These are phyloP conservation scores for Porphyrellus cyaneotinctus DNA, from an alignment of 768 basidiomycete species.

Conservation along the genomic window DNA sequence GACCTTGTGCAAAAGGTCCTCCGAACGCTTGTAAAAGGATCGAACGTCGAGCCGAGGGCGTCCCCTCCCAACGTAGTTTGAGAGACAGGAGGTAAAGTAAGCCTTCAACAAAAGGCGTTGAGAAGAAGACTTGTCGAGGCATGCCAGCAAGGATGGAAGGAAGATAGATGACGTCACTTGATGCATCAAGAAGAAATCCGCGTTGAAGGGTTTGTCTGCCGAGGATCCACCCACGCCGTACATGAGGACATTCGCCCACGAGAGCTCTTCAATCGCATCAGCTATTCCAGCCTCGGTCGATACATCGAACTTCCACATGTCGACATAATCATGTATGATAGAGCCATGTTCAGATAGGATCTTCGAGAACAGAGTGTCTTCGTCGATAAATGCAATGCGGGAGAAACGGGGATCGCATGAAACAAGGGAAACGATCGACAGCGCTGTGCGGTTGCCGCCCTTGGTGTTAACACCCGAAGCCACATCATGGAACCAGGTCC, in stretches of 20 bases:
- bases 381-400: constrained; percentile 19
- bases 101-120: constrained; percentile 26
- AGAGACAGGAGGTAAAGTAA: constrained; percentile 27
- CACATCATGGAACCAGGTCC: constrained; percentile 23
- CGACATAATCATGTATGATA: constrained; percentile 39
- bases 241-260: constrained; percentile 52
- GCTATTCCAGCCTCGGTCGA: constrained; percentile 36
- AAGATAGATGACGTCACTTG: constrained; percentile 65
- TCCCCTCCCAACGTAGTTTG: constrained; percentile 33
- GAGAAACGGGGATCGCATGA: constrained; percentile 43
- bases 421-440: constrained; percentile 52
- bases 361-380: constrained; percentile 30
- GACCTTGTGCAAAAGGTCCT: constrained; percentile 33
- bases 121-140: constrained; percentile 28
- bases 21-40: constrained; percentile 29
- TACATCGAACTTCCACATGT: constrained; percentile 44
- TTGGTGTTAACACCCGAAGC: constrained; percentile 7
- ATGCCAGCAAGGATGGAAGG: constrained; percentile 45
- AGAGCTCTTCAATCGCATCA: constrained; percentile 58
- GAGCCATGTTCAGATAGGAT: constrained; percentile 33
- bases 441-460: constrained; percentile 30
- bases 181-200: constrained; percentile 70
- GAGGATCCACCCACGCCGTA: constrained; percentile 57
- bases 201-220: constrained; percentile 47
- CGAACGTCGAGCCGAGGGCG: constrained; percentile 31